These are phyloP conservation scores for Trichoderma pleuroti DNA, from an alignment of 2,329 filamentous ascomycete species.

Conservation along the genomic window DNA sequence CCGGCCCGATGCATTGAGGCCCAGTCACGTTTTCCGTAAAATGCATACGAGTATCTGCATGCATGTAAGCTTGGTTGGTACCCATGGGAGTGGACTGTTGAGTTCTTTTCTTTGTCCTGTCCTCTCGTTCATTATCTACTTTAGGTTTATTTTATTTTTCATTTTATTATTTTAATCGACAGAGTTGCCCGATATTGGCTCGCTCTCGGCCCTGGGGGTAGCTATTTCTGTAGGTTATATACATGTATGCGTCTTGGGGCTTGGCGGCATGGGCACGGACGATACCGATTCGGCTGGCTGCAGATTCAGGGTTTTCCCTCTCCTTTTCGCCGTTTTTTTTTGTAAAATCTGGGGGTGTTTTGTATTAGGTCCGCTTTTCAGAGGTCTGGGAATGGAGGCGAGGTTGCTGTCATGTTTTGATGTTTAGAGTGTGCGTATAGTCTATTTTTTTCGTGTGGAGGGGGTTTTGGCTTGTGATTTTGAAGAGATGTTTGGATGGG, in stretches of 20 bases:
- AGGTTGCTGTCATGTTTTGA: background rate
- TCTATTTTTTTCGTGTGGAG: background rate
- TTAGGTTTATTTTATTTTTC: too few species aligned
- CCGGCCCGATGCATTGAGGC: background rate
- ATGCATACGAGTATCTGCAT: background rate
- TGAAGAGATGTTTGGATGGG: background rate
- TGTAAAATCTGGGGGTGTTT: too few species aligned
- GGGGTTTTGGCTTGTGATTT: background rate
- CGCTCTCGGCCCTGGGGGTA: background rate
- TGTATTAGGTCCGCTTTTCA: too few species aligned
- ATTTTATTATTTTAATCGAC: background rate
- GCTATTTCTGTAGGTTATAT: too few species aligned
- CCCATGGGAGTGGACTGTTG: background rate
- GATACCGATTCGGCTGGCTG: background rate
- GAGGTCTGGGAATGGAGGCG: background rate
- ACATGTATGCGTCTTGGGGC: background rate
- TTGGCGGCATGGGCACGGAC: background rate
- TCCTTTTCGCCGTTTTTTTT: background rate
- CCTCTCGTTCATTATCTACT: background rate
- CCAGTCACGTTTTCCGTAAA: background rate
- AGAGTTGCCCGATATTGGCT: background rate
- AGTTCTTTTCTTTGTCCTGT: background rate
- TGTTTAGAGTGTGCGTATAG: background rate
- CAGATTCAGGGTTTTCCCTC: background rate
- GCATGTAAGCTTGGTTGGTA: background rate